Conservation (phyloP, 257 asterid genomes). For the Euphrasia confusa region DNA sequence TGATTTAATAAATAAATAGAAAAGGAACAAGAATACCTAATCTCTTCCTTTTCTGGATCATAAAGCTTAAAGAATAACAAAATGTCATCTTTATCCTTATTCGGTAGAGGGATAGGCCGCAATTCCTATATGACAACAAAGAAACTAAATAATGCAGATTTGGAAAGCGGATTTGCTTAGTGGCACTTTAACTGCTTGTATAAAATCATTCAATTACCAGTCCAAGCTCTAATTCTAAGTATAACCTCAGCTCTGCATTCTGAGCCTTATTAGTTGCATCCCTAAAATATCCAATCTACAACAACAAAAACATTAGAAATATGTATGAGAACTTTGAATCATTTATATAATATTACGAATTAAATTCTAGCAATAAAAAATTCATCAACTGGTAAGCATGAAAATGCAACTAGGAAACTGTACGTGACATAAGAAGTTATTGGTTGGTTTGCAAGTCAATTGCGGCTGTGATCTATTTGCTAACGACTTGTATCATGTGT, state of each 20-base stretch:
- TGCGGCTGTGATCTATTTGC: not conserved
- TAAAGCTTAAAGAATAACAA: slow-evolving; percentile 51
- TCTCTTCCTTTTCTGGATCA: slow-evolving; percentile 48
- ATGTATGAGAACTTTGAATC: slow-evolving; percentile 12
- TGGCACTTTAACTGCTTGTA: slow-evolving; percentile 14
- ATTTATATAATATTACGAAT: not conserved
- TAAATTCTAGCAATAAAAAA: not conserved
- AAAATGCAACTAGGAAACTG: not conserved
- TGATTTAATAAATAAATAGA: slow-evolving; percentile 1
- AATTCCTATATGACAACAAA: slow-evolving; percentile 32
- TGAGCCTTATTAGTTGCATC: slow-evolving; percentile 31
- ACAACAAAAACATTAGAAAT: slow-evolving; percentile 20
- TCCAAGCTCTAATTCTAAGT: slow-evolving; percentile 45
- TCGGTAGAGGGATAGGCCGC: slow-evolving; percentile 35
- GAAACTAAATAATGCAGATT: slow-evolving; percentile 19
- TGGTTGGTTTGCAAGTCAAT: not conserved
- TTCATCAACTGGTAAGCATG: not conserved
- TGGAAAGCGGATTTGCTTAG: slow-evolving; percentile 9
- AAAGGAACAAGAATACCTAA: slow-evolving; percentile 32
- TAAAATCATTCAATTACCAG: slow-evolving; percentile 31
- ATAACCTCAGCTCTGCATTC: slow-evolving; percentile 44
- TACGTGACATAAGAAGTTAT: not conserved
- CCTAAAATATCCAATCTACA: slow-evolving; percentile 46
- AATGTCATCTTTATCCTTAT: slow-evolving; percentile 40
- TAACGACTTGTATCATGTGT: slow-evolving; percentile 3